A percentile compares a stretch with the other conserved stretches of the same genome.
These are phyloP conservation scores for Zymoseptoria brevis DNA, from an alignment of 2,329 filamentous ascomycete genomes.

Conservation along the genomic window DNA sequence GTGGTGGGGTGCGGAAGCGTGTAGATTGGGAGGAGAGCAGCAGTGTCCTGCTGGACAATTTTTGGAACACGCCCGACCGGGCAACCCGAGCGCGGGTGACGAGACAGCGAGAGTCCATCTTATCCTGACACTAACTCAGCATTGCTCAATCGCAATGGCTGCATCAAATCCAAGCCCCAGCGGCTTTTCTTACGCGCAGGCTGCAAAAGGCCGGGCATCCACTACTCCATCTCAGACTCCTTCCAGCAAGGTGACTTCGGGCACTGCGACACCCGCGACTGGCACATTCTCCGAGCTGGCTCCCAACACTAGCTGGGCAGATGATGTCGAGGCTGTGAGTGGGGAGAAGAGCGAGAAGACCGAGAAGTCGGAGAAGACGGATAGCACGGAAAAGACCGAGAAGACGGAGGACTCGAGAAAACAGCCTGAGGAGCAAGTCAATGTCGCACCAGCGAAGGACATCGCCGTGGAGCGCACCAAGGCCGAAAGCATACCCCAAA, in stretches of 20 bases:
- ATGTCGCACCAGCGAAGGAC: slow-evolving; percentile 24
- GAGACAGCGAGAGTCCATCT: slow-evolving; percentile 11
- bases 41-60: slow-evolving; percentile 18
- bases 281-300: slow-evolving; percentile 30
- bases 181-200: slow-evolving; percentile 86
- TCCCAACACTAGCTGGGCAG: slow-evolving; percentile 37
- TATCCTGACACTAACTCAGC: slow-evolving; percentile 6
- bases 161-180: slow-evolving; percentile 23
- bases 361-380: slow-evolving; percentile 27
- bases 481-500: slow-evolving; percentile 21
- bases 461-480: slow-evolving; percentile 25
- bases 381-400: slow-evolving; percentile 13
- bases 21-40: slow-evolving; percentile 1
- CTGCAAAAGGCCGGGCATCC: slow-evolving; percentile 69
- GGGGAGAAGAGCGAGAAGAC: slow-evolving; percentile 30
- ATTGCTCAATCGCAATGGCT: slow-evolving; percentile 19
- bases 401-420: not conserved
- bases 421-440: slow-evolving; percentile 13
- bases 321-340: slow-evolving; percentile 40
- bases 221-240: slow-evolving; percentile 38
- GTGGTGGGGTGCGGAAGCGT: not conserved
- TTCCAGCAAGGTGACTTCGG: slow-evolving; percentile 39
- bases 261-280: slow-evolving; percentile 35
- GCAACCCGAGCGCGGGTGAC: slow-evolving; percentile 17
- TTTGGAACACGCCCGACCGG: slow-evolving; percentile 18